Conservation (phyloP, 2,329 filamentous ascomycete genomes). For the Aspergillus sp. region DNA sequence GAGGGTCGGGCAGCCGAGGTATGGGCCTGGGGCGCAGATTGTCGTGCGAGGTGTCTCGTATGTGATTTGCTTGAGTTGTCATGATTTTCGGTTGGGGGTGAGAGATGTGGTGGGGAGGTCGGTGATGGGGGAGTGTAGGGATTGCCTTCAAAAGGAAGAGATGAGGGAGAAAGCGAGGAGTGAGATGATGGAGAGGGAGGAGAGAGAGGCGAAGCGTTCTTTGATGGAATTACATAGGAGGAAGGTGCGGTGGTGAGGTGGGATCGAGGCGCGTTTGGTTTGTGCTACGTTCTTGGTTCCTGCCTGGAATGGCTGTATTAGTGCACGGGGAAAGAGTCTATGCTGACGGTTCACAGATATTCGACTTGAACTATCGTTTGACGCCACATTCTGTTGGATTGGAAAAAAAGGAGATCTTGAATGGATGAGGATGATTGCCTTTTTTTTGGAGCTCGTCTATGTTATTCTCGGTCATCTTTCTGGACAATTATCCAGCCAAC, state of each 20-base stretch:
- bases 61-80: slow-evolving; percentile 26
- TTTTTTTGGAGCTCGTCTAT: no score
- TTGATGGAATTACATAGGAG: background rate
- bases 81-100: slow-evolving; percentile 15
- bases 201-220: background rate
- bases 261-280: background rate
- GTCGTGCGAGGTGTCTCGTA: slow-evolving; percentile 16
- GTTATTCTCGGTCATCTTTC: background rate
- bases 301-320: background rate
- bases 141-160: slow-evolving; percentile 7
- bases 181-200: background rate
- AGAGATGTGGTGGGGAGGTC: slow-evolving; percentile 10
- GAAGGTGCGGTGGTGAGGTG: background rate
- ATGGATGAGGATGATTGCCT: no score
- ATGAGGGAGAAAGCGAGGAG: background rate
- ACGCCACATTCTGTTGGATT: no score
- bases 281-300: background rate
- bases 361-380: background rate
- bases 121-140: slow-evolving; percentile 7
- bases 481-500: background rate
- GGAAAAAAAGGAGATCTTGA: no score
- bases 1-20: slow-evolving; percentile 22
- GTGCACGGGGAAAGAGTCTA: background rate
- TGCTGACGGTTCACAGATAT: background rate
- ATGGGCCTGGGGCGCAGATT: slow-evolving; percentile 26